Conservation (phyloP, 2,329 filamentous ascomycete species). For the Penicillium corylophilum region DNA sequence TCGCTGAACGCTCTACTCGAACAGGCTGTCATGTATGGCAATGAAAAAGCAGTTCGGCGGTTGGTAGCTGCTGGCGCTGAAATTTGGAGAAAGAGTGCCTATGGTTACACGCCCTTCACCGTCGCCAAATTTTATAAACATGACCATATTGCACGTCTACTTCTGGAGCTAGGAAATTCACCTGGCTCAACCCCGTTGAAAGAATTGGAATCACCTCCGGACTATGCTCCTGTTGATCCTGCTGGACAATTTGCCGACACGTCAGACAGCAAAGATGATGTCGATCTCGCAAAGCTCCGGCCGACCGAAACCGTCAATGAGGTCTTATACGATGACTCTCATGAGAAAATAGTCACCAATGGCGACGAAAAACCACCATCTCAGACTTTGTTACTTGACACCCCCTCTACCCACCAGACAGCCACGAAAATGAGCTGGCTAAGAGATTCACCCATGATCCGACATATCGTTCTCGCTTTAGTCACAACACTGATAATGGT, state of each 20-base stretch:
- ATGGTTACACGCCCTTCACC: not conserved
- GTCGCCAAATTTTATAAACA: not conserved
- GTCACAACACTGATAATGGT: not conserved
- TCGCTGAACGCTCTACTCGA: not conserved
- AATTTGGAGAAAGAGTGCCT: not conserved
- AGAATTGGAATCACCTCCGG: not conserved
- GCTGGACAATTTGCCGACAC: not conserved
- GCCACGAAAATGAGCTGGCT: not conserved
- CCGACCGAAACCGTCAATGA: not conserved
- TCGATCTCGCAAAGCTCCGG: not conserved
- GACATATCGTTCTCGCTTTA: not conserved
- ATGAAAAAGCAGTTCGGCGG: not conserved
- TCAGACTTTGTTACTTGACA: not conserved
- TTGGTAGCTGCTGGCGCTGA: slow-evolving; percentile 2
- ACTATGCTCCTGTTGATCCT: not conserved
- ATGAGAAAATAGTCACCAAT: not conserved
- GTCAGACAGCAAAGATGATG: not conserved
- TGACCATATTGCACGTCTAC: not conserved
- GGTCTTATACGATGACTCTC: not conserved
- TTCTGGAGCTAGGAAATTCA: not conserved
- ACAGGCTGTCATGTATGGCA: not conserved
- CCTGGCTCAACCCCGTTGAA: not conserved
- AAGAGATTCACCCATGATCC: not conserved
- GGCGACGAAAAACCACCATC: not conserved
- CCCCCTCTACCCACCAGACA: not conserved